These are phyloP conservation scores for Lentinula novae-zelandiae DNA, from an alignment of 1,284 basidiomycete species.

Conservation along the genomic window DNA sequence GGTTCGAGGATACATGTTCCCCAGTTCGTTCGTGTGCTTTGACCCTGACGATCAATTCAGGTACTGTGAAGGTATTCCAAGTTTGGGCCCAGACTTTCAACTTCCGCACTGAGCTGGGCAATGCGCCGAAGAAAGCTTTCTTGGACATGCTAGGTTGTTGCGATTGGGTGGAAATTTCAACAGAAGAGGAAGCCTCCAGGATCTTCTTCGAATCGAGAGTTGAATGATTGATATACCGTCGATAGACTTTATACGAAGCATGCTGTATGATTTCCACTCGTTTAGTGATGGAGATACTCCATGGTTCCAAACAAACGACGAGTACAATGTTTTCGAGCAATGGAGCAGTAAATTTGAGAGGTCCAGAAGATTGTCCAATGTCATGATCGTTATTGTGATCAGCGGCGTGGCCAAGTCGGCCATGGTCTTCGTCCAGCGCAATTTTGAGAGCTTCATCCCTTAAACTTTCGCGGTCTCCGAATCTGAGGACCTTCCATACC, in stretches of 20 bases:
- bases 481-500: neutral
- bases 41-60: neutral
- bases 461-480: neutral
- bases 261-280: neutral
- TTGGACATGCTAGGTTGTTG: neutral
- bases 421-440: neutral
- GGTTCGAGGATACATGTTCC: neutral
- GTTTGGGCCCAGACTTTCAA: neutral
- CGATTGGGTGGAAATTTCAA: neutral
- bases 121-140: neutral
- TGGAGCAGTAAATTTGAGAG: neutral
- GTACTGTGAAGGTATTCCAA: neutral
- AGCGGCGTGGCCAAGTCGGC: neutral
- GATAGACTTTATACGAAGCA: neutral
- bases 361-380: neutral
- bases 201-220: neutral
- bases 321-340: neutral
- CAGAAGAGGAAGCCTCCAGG: neutral
- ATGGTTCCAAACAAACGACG: neutral
- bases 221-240: neutral
- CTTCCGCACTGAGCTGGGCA: neutral
- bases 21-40: neutral
- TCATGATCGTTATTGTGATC: neutral
- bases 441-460: neutral
- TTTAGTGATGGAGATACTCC: neutral